Percentiles rank a stretch among this genome's conserved stretches.
Conservation (phyloP, 768 basidiomycete species). For the Podaxis carcinomalis region DNA sequence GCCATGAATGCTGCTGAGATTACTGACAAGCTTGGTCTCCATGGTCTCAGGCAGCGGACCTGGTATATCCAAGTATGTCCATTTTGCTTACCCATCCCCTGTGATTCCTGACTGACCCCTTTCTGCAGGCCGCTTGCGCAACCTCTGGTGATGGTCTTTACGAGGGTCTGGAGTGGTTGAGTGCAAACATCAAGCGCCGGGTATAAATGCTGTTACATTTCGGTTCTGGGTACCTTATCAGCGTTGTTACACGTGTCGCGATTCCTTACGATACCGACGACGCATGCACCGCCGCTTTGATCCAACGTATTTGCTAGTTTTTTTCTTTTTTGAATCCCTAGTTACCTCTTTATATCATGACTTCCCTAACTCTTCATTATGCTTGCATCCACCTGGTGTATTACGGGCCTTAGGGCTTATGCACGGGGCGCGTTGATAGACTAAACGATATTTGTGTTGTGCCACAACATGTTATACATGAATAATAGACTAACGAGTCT, state of each 20-base stretch:
- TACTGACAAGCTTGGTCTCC: conserved; percentile 98
- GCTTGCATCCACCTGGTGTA: background rate
- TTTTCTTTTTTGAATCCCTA: conserved; percentile 26
- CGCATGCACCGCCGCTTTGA: conserved; percentile 38
- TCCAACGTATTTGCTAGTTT: conserved; percentile 26
- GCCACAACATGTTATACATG: background rate
- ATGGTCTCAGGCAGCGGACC: conserved; percentile 92
- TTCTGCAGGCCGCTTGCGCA: conserved; percentile 85
- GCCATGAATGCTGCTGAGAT: conserved; percentile 99
- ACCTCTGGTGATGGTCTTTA: conserved; percentile 98
- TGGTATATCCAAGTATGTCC: conserved; percentile 92
- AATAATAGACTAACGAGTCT: background rate
- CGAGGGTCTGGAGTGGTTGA: conserved; percentile 97
- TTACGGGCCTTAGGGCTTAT: background rate
- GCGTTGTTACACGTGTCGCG: conserved; percentile 51
- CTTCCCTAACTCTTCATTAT: conserved; percentile 21
- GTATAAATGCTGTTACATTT: conserved; percentile 44
- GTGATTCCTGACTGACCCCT: conserved; percentile 9
- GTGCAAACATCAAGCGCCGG: conserved; percentile 84
- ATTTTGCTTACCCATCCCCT: conserved; percentile 8
- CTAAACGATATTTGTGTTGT: conserved; percentile 3
- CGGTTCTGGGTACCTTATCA: conserved; percentile 42
- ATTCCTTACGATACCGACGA: conserved; percentile 55
- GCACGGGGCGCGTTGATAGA: conserved; percentile 8
- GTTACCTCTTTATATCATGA: conserved; percentile 22